A percentile compares a stretch with the other conserved stretches of the same genome.
These are phyloP conservation scores for Euphrasia confusa DNA, from an alignment of 257 asterid genomes.

Conservation along the genomic window DNA sequence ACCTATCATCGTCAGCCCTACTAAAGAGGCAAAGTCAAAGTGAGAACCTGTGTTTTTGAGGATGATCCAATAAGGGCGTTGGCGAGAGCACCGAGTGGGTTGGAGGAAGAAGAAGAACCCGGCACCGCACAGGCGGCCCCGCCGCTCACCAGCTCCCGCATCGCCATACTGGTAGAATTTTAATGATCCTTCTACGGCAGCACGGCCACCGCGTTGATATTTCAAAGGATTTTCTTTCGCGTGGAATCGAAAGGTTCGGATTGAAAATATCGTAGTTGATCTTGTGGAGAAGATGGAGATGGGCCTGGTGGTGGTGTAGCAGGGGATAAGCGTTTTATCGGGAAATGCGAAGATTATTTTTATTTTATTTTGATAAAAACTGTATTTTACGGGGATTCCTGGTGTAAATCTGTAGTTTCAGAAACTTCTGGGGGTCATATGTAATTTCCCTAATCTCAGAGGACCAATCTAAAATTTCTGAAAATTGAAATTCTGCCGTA, in stretches of 20 bases:
- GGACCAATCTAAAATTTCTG: too few relatives aligned
- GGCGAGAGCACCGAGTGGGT: conserved; percentile 91
- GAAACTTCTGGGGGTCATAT: too few relatives aligned
- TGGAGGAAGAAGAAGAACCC: conserved; percentile 80
- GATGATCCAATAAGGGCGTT: conserved; percentile 86
- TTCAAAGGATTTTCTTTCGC: neutral
- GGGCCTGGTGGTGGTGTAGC: too few relatives aligned
- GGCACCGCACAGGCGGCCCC: conserved; percentile 87
- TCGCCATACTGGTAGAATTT: conserved; percentile 49
- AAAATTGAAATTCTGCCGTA: neutral
- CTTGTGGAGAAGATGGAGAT: too few relatives aligned
- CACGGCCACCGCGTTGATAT: conserved; percentile 1
- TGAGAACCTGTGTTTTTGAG: conserved; percentile 79
- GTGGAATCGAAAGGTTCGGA: neutral
- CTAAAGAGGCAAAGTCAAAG: conserved; percentile 9
- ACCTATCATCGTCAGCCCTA: conserved; percentile 5
- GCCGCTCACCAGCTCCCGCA: conserved; percentile 88
- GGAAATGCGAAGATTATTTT: too few relatives aligned
- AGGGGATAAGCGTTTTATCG: too few relatives aligned
- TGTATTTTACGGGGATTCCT: neutral
- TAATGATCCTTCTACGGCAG: conserved; percentile 18
- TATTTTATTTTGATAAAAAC: too few relatives aligned
- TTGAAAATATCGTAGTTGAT: neutral
- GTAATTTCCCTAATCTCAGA: too few relatives aligned
- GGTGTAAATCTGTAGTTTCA: too few relatives aligned